Evolutionary conservation across 345 rosid genomes (phyloP), one percentile per base, ranked within the genome.

Genomic region (Crucihimalaya himalaica): DNA sequence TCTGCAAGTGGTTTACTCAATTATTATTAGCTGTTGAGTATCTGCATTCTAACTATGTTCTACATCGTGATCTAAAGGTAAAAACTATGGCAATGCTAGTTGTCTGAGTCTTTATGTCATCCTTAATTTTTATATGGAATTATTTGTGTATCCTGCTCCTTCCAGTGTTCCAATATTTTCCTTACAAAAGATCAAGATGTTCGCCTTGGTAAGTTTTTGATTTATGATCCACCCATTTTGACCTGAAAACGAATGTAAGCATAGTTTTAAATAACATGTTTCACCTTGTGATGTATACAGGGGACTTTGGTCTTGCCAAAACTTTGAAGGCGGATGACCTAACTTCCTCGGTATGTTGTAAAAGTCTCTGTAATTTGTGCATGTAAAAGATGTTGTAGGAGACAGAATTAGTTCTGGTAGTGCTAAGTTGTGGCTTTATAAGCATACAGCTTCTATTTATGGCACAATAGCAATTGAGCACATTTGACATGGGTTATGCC

Each of bases 221-320:
- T 77, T 73, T 61, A 28, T 20, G 39, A 15, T 58, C 12, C 23
- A 31, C 8, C 40, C 37, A 25, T 34, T 28, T 52, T 76, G 55
- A 73, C 40, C 6, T 19, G 18, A 78, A 31, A 6, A 35, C 27
- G 45, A 13, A 9, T 51, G 58, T 25, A 63, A 31, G 9, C 27
- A 23, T 19, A 66, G 18, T n/a, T 37, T 16, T 42, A 37, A 53
- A 21, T 50, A 25, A 1, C 50, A 64, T 80, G 28, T 63, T 72
- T 27, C 60, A 51, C n/a, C 47, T 60, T 76, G 40, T 16, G 10
- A 63, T 83, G 59, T 66, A 45, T 84, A 21, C 70, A 91, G 99
- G 99, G 78, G 99, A 95, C 82, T 95, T 95, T 81, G 99, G 99
- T 11, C 93, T 95, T 68, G 99, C 99, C 16, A 95, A 91, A 83